Evolutionary conservation across 2,329 filamentous ascomycete species (phyloP).

Genomic region (Alternaria triticimaculans): DNA sequence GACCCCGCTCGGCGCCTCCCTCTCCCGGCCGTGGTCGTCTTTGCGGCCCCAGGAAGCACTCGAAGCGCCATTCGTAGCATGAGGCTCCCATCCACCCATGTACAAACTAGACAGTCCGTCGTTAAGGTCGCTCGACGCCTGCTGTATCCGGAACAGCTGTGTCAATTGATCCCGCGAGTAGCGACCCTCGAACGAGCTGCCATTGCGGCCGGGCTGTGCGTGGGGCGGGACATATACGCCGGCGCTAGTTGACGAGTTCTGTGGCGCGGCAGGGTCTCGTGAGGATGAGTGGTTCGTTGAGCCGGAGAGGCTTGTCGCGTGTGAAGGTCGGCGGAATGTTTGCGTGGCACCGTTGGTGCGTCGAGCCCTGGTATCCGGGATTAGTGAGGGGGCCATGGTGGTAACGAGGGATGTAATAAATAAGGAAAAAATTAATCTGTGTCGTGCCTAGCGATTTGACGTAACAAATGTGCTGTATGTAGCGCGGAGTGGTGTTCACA

Average conservation of each 20-base stretch:
- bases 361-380: slow-evolving; percentile 59
- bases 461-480: slow-evolving; percentile 12
- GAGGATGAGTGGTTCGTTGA: slow-evolving; percentile 44
- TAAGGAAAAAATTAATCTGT: slow-evolving; percentile 9
- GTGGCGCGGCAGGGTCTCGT: slow-evolving; percentile 36
- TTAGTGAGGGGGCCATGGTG: slow-evolving; percentile 7
- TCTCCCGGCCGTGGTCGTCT: slow-evolving; percentile 72
- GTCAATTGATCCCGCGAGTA: slow-evolving; percentile 83
- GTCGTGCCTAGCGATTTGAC: slow-evolving; percentile 16
- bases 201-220: slow-evolving; percentile 64
- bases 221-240: slow-evolving; percentile 68
- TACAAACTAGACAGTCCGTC: slow-evolving; percentile 72
- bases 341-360: slow-evolving; percentile 71
- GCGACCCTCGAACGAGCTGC: slow-evolving; percentile 62
- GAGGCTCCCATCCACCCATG: slow-evolving; percentile 79
- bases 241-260: slow-evolving; percentile 47
- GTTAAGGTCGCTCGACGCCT: slow-evolving; percentile 60
- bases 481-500: slow-evolving; percentile 5
- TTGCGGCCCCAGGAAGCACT: slow-evolving; percentile 75
- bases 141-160: slow-evolving; percentile 70
- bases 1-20: slow-evolving; percentile 78
- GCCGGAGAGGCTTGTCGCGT: slow-evolving; percentile 61
- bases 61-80: slow-evolving; percentile 68
- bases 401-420: slow-evolving; percentile 15
- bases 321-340: slow-evolving; percentile 70